Evolutionary conservation across 805 yeast genomes (phyloP), one percentile per base, ranked within the genome.

Genomic region (Huiozyma naganishii): DNA sequence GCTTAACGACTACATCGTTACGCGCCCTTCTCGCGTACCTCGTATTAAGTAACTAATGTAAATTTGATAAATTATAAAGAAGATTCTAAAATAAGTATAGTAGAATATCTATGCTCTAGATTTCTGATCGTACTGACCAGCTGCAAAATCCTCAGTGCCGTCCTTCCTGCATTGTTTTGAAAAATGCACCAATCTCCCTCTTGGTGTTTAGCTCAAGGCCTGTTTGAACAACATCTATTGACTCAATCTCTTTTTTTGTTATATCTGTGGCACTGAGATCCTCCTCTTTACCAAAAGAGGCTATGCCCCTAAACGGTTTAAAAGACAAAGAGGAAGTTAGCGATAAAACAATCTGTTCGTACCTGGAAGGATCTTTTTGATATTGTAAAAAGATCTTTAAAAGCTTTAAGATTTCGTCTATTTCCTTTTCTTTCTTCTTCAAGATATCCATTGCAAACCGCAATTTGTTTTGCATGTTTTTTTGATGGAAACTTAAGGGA

Each of bases 101-200:
- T 17, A 17, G 23, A 17, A 17, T 17, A 17, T 4, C 23, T 17
- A 17, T 17, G 23, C 23, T 17, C 23, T 17, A 17, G 23, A 4
- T 17, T 4, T 17, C 23, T 17, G 23, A 17, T 17, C 23, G 23
- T 17, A 17, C 23, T 17, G 23, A 17, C 23, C 23, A 17, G 23
- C 23, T 17, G 23, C 23, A 17, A 17, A 17, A 17, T 2, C 23
- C 23, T 30, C 33, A 30, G 33, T 9, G n/a, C 33, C n/a, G 9
- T 8, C n/a, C n/a, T 30, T 30, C 33, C 12, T 37, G 34, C 12
- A 40, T 37, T 13, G 45, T 48, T 39, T 51, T 51, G 40, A 61
- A 50, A 10, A 57, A 48, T 7, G 42, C 46, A 13, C 66, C 66
- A 5, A 61, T 32, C 36, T 57, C 55, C 36, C 41, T 51, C 40